Percentiles rank a stretch among this genome's conserved stretches.
Conservation (phyloP, 139 green algal genomes). For the Chlorella sp. region DNA sequence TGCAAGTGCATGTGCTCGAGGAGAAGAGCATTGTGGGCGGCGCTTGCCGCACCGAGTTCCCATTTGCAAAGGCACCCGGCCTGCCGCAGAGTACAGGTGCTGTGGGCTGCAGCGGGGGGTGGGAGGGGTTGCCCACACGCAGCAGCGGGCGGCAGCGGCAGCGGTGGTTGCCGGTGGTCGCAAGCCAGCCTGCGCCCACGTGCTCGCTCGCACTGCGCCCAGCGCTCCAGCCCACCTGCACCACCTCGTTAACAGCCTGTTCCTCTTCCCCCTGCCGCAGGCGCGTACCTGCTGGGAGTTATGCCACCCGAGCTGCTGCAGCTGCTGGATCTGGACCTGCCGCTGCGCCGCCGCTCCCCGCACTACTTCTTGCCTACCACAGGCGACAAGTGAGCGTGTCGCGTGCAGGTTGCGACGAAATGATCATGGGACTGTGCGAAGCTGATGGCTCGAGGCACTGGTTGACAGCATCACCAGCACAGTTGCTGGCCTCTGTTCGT, state of each 20-base stretch:
- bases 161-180: no score
- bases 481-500: no score
- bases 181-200: neutral
- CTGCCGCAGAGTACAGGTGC: constrained; percentile 59
- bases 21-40: constrained; percentile 55
- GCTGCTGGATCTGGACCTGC: constrained; percentile 34
- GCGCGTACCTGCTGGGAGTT: constrained; percentile 70
- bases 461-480: no score
- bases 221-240: no score
- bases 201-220: neutral
- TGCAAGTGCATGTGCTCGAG: constrained; percentile 56
- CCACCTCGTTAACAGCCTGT: no score
- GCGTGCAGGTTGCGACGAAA: no score
- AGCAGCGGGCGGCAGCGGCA: neutral
- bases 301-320: constrained; percentile 66
- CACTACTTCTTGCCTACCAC: constrained; percentile 74
- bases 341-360: constrained; percentile 43
- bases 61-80: constrained; percentile 61
- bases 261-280: constrained; percentile 25
- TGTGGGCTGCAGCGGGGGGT: neutral
- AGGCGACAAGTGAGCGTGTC: neutral
- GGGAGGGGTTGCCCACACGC: neutral
- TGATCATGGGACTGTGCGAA: no score
- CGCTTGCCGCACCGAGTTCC: constrained; percentile 67
- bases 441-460: no score